Conservation (phyloP, 371 early-diverging fungal species). For the Mucor plumbeus region DNA sequence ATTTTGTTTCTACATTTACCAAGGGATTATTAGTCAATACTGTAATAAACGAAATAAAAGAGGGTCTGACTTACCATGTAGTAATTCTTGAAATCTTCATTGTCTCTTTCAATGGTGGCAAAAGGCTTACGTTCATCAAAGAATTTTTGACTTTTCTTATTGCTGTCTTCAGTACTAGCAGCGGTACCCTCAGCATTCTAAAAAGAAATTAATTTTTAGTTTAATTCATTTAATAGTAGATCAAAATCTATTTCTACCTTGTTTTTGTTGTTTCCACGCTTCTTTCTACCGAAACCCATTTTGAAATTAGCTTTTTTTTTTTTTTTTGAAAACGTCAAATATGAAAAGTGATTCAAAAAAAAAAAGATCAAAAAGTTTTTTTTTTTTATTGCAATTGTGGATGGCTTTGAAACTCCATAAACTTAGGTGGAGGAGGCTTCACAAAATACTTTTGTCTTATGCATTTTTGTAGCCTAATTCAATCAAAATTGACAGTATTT, state of each 20-base stretch:
- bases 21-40: not conserved
- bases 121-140: conserved; percentile 33
- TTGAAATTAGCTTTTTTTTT: conserved; percentile 7
- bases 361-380: conserved; percentile 1
- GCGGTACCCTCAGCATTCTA: not conserved
- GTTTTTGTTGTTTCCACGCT: conserved; percentile 19
- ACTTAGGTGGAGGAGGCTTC: not conserved
- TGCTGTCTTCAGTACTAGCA: not conserved
- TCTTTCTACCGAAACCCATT: conserved; percentile 28
- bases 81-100: conserved; percentile 71
- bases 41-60: not conserved
- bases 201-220: not conserved
- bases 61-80: conserved; percentile 62
- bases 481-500: no score
- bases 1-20: conserved; percentile 61
- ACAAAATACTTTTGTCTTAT: not conserved
- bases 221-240: not conserved
- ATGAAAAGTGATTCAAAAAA: not conserved
- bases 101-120: conserved; percentile 61
- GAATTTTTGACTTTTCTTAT: conserved; percentile 16
- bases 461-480: no score
- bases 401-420: conserved; percentile 6
- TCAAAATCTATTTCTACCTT: conserved; percentile 9
- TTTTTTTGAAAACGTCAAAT: conserved; percentile 6
- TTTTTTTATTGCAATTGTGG: not conserved